Evolutionary conservation across 2,329 filamentous ascomycete species (phyloP).

Genomic region (Onygenales sp.): DNA sequence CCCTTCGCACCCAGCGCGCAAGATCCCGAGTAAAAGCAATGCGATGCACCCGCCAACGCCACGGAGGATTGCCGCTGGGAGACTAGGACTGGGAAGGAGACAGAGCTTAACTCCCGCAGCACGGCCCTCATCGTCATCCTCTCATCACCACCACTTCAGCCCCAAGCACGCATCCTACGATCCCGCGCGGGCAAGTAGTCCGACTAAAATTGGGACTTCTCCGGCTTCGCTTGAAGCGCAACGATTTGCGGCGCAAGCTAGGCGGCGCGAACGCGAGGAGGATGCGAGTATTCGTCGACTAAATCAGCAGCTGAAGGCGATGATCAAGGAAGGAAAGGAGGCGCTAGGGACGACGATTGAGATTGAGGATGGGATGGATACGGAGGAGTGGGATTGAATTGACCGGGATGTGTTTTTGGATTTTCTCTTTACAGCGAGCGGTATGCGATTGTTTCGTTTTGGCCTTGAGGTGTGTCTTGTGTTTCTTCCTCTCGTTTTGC

Average conservation of each 20-base stretch:
- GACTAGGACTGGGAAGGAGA: slow-evolving; percentile 5
- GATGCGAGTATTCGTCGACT: slow-evolving; percentile 72
- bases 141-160: neutral
- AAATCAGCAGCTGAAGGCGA: slow-evolving; percentile 67
- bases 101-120: slow-evolving; percentile 11
- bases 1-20: slow-evolving; percentile 11
- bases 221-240: slow-evolving; percentile 52
- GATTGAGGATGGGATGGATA: slow-evolving; percentile 40
- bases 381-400: slow-evolving; percentile 23
- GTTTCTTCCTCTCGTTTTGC: neutral
- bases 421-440: neutral
- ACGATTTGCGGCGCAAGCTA: slow-evolving; percentile 60
- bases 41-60: slow-evolving; percentile 5
- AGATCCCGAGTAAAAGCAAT: slow-evolving; percentile 5
- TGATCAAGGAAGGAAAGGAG: slow-evolving; percentile 83
- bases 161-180: slow-evolving; percentile 10
- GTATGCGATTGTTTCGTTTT: neutral
- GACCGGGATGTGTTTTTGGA: neutral
- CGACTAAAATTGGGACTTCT: slow-evolving; percentile 21
- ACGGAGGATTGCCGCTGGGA: slow-evolving; percentile 3
- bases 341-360: slow-evolving; percentile 69
- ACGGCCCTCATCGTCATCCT: slow-evolving; percentile 5
- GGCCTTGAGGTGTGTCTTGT: neutral
- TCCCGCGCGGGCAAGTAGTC: slow-evolving; percentile 15
- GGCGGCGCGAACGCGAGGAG: slow-evolving; percentile 64